Base-by-base conservation (phyloP, 352 stramenopile species). In the Elongisporangium undulatum region DNA sequence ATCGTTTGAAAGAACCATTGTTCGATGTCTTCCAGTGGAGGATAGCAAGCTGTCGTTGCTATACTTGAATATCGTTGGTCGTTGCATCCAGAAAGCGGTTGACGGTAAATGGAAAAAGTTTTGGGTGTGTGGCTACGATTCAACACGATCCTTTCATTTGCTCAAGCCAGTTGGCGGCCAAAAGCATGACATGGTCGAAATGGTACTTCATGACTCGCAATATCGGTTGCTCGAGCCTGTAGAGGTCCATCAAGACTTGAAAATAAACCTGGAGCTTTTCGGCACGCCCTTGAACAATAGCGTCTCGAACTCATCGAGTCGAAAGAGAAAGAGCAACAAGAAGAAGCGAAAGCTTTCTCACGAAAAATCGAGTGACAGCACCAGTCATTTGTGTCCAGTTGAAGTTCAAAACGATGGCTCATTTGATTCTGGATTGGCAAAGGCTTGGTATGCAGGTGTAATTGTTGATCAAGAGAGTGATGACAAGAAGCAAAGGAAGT, bases 21-120 rank as follows among this genome's bases (percentile, higher is more conserved):
- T 80, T 24, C 77, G 82, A 2, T 88, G 70, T 26, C 73, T 90
- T 56, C 66, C 78, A 41, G 69, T 90, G 3, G 55, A 75, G 3
- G 77, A 93, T 54, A 21, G 55, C 12, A 78, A 80, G 56, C 58
- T 92, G 24, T 74, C 68, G 6, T 49, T 71, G 55, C 69, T 91
- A 29, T 90, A 92, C 19, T 64, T 77, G 48, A 91, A 73, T 51
- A 64, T 95, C 49, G 69, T 95, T 3, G 85, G 85, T 0, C 79
- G 91, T 51, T 72, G 58, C 6, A 74, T 95, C 21, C 80, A 90
- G 59, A 90, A 89, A 66, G 76, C 82, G 16, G 68, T 89, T 10
- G 84, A 95, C 19, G 80, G 79, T 49, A 92, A 95, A 64, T 95
- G 83, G 83, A 82, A 74, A 45, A 90, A 91, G 49, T 89, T 78